Percentiles rank a stretch among this genome's conserved stretches.
These are phyloP conservation scores for Candida mesenterica DNA, from an alignment of 1,139 yeast species.

Conservation along the genomic window DNA sequence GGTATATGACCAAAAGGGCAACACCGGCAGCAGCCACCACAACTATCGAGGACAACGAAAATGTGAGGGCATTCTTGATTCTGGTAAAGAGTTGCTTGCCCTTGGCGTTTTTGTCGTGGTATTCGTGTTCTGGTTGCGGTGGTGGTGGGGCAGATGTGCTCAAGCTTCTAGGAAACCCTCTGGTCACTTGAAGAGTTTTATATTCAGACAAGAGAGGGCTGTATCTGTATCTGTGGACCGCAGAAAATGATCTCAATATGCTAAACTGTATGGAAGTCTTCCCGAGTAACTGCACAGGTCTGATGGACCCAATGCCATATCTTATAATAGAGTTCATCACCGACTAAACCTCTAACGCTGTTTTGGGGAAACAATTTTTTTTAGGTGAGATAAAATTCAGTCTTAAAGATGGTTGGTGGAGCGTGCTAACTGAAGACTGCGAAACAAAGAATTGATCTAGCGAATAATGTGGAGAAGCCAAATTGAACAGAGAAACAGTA, in stretches of 20 bases:
- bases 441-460: too few species aligned
- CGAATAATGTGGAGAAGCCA: too few species aligned
- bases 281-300: slow-evolving; percentile 7
- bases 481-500: too few species aligned
- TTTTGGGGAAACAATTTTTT: slow-evolving; percentile 2
- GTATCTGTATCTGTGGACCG: slow-evolving; percentile 3
- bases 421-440: too few species aligned
- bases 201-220: slow-evolving; percentile 5
- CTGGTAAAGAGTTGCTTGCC: slow-evolving; percentile 38
- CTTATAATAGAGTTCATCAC: slow-evolving; percentile 7
- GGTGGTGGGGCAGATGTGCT: slow-evolving; percentile 29
- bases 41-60: slow-evolving; percentile 57
- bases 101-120: slow-evolving; percentile 39
- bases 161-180: too few species aligned
- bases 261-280: slow-evolving; percentile 1
- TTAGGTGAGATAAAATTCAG: neutral
- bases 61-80: slow-evolving; percentile 57
- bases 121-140: slow-evolving; percentile 43
- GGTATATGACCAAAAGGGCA: slow-evolving; percentile 68
- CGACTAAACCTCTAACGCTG: too few species aligned
- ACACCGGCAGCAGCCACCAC: slow-evolving; percentile 70
- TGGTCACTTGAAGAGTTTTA: too few species aligned
- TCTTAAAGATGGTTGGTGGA: too few species aligned
- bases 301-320: slow-evolving; percentile 7
- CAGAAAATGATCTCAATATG: slow-evolving; percentile 7